Percentiles rank a stretch among this genome's conserved stretches.
Conservation (phyloP, 2,329 filamentous ascomycete genomes). For the Claviceps sp. region DNA sequence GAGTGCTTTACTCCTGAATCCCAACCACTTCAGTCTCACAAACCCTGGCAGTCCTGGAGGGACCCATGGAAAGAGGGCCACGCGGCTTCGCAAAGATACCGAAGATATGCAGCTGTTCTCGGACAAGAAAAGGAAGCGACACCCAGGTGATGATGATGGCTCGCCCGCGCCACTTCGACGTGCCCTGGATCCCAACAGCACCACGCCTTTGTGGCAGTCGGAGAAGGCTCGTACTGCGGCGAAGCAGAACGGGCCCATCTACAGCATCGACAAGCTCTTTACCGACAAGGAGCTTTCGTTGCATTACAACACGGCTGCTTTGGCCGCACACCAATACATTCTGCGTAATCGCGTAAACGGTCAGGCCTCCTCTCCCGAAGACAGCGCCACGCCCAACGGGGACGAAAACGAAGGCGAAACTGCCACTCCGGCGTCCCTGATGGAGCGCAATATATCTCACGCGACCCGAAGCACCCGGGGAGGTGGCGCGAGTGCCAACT, state of each 20-base stretch:
- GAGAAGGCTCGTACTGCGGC: constrained; percentile 41
- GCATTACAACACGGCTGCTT: constrained; percentile 48
- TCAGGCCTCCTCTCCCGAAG: constrained; percentile 33
- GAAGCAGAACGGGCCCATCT: constrained; percentile 45
- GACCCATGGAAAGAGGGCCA: constrained; percentile 48
- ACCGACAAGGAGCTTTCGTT: constrained; percentile 56
- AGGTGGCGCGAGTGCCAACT: constrained; percentile 34
- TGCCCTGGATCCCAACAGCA: constrained; percentile 40
- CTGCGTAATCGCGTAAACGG: constrained; percentile 43
- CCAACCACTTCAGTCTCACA: constrained; percentile 53
- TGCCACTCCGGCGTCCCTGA: constrained; percentile 35
- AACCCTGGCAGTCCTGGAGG: constrained; percentile 52
- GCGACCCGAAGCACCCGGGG: constrained; percentile 49
- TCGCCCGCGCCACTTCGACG: constrained; percentile 46
- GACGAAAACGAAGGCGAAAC: constrained; percentile 37
- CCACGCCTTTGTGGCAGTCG: constrained; percentile 48
- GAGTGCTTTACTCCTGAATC: constrained; percentile 51
- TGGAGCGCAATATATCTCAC: constrained; percentile 52
- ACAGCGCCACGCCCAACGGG: constrained; percentile 38
- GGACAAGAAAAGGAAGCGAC: constrained; percentile 52
- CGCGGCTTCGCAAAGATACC: constrained; percentile 44
- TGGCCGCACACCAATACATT: constrained; percentile 49
- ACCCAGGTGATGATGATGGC: constrained; percentile 46
- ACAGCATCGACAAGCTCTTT: constrained; percentile 57
- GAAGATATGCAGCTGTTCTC: constrained; percentile 43